These are phyloP conservation scores for carrot (Daucus carota) DNA, from an alignment of 129 eudicot species.

Conservation along the genomic window DH1_v3.0 NC_030385.2:33638001-33638500, in stretches of 20 bases:
- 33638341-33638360: slow-evolving; percentile 55
- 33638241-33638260: slow-evolving; percentile 51
- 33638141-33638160: slow-evolving; percentile 74
- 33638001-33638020: slow-evolving; percentile 96
- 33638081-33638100: slow-evolving; percentile 76
- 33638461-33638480: slow-evolving; percentile 95
- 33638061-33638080: slow-evolving; percentile 98
- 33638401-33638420: slow-evolving; percentile 28
- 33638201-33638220: slow-evolving; percentile 94
- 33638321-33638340: slow-evolving; percentile 88
- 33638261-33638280: slow-evolving; percentile 76
- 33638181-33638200: slow-evolving; percentile 76
- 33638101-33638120: slow-evolving; percentile 83
- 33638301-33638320: slow-evolving; percentile 91
- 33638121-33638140: slow-evolving; percentile 96
- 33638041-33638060: slow-evolving; percentile 88
- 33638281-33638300: slow-evolving; percentile 74
- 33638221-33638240: slow-evolving; percentile 67
- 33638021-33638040: slow-evolving; percentile 79
- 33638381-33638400: neutral
- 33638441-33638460: slow-evolving; percentile 87
- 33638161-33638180: slow-evolving; percentile 73
- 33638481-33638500: slow-evolving; percentile 47
- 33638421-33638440: slow-evolving; percentile 87
- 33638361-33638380: slow-evolving; percentile 15